Base-by-base conservation (phyloP, 2,329 filamentous ascomycete genomes). In the Nannizziopsis barbatae region DNA sequence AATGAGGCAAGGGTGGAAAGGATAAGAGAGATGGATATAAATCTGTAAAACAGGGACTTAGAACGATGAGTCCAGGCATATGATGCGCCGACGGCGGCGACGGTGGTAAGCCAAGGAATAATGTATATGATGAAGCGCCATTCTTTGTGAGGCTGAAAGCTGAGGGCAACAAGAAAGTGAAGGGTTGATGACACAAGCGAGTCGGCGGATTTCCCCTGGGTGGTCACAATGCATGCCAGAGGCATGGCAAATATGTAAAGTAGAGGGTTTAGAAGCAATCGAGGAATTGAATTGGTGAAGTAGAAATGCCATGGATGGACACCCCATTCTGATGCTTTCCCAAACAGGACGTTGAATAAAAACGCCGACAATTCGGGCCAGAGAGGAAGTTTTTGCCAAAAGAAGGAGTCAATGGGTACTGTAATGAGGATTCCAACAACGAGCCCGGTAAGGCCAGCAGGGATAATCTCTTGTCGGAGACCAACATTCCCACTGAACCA, bases 331-430 rank as follows among this genome's bases (percentile, higher is more conserved):
- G 84, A 82, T 0, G 89, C 85, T 51, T 86, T 83, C 17, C 88
- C 87, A 47, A 84, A 76, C 44, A 96, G 68, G 48, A 87, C 88
- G 65, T 98, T 98, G 74, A 84, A 96, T 65, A 85, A 81, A 69
- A 98, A 96, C 1, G 80, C 88, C 57, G 77, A 79, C 52, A 93
- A 79, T 65, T 98, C 92, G 0, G 92, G 89, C 92, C 92, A 98
- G 27, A 94, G 67, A 1, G 75, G 76, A 52, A 76, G 78, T 6
- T 68, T 60, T 60, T 90, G 87, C 92, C 90, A 98, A 70, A 96
- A 94, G 69, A 88, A 90, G 1, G 86, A 90, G 72, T 98, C 92
- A 31, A 95, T 65, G 1, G 80, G 75, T 11, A 95, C 72, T 0
- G 88, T 88, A 32, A 82, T 67, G 10, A 71, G 20, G 1, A 96